Percentiles rank a stretch among this genome's conserved stretches.
phyloP scores from a whole-genome alignment of 768 basidiomycete genomes.

The Boletus insuetus region DNA sequence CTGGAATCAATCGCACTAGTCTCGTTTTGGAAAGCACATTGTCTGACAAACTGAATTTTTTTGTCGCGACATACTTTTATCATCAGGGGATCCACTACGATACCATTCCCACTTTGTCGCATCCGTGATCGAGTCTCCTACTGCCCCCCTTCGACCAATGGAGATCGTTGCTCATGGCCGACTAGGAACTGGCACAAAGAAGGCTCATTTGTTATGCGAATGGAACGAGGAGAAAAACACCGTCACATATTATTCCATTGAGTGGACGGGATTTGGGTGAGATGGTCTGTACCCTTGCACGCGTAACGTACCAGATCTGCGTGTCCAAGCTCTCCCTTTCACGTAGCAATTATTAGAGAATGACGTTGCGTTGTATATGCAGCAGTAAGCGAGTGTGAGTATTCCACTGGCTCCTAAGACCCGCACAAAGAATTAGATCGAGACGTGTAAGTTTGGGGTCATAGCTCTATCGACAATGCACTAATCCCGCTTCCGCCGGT shows the following conservation, averaged over 20 bases:
- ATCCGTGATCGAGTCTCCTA: slow-evolving; percentile 68
- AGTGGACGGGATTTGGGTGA: slow-evolving; percentile 87
- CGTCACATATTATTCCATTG: slow-evolving; percentile 76
- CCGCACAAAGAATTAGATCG: slow-evolving; percentile 15
- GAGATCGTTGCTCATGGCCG: slow-evolving; percentile 95
- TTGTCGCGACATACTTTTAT: background rate
- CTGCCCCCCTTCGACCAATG: slow-evolving; percentile 69
- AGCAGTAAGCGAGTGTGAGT: slow-evolving; percentile 13
- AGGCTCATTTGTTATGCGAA: slow-evolving; percentile 86
- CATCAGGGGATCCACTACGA: slow-evolving; percentile 82
- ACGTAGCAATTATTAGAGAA: background rate
- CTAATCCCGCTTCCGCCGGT: slow-evolving; percentile 48
- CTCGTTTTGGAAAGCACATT: too few relatives aligned
- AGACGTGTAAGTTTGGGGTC: slow-evolving; percentile 6
- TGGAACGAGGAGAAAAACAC: slow-evolving; percentile 73
- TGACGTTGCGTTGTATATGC: slow-evolving; percentile 2
- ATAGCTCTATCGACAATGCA: background rate
- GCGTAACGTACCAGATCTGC: background rate
- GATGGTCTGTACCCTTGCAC: background rate
- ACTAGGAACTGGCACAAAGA: slow-evolving; percentile 95
- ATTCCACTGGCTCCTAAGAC: slow-evolving; percentile 10
- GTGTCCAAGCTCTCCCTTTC: background rate
- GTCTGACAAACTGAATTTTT: background rate
- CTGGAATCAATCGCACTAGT: too few relatives aligned
- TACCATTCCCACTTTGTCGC: slow-evolving; percentile 97